These are phyloP conservation scores for Leccinellum rugosiceps DNA, from an alignment of 768 basidiomycete genomes.

Conservation along the genomic window DNA sequence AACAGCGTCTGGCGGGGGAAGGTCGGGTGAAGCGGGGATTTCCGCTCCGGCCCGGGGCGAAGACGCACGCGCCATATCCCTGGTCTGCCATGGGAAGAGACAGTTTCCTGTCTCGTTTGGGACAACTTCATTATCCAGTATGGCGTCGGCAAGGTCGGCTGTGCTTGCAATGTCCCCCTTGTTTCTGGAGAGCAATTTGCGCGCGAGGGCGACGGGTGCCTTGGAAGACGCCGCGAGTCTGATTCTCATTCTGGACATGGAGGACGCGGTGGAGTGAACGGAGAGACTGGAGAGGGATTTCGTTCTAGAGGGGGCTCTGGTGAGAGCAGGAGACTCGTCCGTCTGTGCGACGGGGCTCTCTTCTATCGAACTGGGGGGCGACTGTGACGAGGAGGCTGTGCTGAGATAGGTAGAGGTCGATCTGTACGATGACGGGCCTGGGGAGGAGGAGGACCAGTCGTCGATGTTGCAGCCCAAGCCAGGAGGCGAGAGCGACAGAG, in stretches of 20 bases:
- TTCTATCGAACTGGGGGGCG: slow-evolving; percentile 10
- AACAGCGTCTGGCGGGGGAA: slow-evolving; percentile 1
- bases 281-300: slow-evolving; percentile 59
- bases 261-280: slow-evolving; percentile 41
- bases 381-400: slow-evolving; percentile 26
- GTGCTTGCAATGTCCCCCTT: slow-evolving; percentile 18
- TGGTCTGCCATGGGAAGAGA: slow-evolving; percentile 44
- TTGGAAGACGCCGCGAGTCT: slow-evolving; percentile 43
- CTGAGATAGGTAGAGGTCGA: slow-evolving; percentile 38
- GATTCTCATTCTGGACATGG: slow-evolving; percentile 46
- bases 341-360: slow-evolving; percentile 9
- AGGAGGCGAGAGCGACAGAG: slow-evolving; percentile 57
- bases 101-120: slow-evolving; percentile 33
- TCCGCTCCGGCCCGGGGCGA: slow-evolving; percentile 13
- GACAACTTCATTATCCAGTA: slow-evolving; percentile 14
- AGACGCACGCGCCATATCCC: slow-evolving; percentile 17
- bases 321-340: slow-evolving; percentile 14
- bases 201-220: slow-evolving; percentile 49
- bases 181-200: slow-evolving; percentile 52
- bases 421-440: slow-evolving; percentile 35
- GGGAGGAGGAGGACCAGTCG: slow-evolving; percentile 34
- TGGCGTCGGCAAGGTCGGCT: slow-evolving; percentile 9
- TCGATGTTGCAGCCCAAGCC: slow-evolving; percentile 44
- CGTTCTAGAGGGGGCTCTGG: slow-evolving; percentile 42
- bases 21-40: slow-evolving; percentile 8